phyloP scores from a whole-genome alignment of 2,329 filamentous ascomycete species.

The Rhynchosporium graminicola region DNA sequence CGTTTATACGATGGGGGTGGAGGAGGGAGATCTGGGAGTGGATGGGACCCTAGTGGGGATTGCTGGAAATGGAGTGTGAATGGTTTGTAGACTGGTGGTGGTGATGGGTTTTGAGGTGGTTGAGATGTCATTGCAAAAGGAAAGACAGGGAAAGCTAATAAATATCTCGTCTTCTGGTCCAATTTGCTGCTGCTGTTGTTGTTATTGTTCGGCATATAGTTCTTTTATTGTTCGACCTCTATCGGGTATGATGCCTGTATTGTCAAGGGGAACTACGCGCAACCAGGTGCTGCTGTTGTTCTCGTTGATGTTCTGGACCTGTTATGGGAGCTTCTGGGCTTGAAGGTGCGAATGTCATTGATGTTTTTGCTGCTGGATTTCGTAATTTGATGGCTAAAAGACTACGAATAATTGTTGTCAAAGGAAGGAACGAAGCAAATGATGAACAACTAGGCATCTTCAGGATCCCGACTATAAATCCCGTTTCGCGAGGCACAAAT shows the following conservation, averaged over 20 bases:
- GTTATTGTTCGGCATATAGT: too few species aligned
- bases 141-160: not conserved
- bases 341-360: not conserved
- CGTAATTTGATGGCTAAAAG: not conserved
- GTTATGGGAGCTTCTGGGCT: not conserved
- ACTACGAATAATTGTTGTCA: not conserved
- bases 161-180: slow-evolving; percentile 6
- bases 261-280: too few species aligned
- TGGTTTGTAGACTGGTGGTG: slow-evolving; percentile 11
- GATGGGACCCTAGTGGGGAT: slow-evolving; percentile 13
- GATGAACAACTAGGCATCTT: slow-evolving; percentile 9
- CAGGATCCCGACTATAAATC: not conserved
- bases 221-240: too few species aligned
- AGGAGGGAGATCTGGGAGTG: not conserved
- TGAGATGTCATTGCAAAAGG: not conserved
- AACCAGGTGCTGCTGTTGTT: not conserved
- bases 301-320: not conserved
- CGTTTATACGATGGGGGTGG: slow-evolving; percentile 16
- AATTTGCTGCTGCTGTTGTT: not conserved
- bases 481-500: not conserved
- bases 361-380: not conserved
- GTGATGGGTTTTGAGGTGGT: not conserved
- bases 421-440: slow-evolving; percentile 2
- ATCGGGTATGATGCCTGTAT: too few species aligned
- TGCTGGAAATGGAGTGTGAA: slow-evolving; percentile 13